Conservation (phyloP, 192 early-diverging fungal genomes). For the Rhizophagus prolifer region DNA sequence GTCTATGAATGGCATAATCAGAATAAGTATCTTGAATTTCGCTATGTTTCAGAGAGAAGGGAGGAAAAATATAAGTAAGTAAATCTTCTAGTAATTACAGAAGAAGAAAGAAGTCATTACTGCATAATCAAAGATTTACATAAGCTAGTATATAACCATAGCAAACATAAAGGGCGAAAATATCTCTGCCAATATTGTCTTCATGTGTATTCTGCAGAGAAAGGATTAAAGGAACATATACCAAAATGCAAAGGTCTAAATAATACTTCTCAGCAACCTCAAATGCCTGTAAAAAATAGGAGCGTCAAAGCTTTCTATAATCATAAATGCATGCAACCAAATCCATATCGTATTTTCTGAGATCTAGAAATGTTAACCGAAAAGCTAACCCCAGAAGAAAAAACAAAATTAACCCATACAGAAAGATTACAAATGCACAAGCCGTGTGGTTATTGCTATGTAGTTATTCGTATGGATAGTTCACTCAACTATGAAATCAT, state of each 20-base stretch:
- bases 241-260: constrained; percentile 1
- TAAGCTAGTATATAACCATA: constrained; percentile 19
- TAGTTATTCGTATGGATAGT: constrained; percentile 18
- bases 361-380: constrained; percentile 3
- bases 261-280: background rate
- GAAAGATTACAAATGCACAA: background rate
- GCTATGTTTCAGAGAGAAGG: too few species aligned
- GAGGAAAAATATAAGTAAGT: too few species aligned
- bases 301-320: too few species aligned
- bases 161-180: constrained; percentile 18
- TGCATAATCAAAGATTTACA: constrained; percentile 23
- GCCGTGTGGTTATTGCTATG: background rate
- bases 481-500: constrained; percentile 2
- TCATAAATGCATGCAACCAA: constrained; percentile 25
- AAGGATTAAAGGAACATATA: background rate
- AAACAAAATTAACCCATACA: constrained; percentile 1
- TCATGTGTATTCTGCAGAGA: constrained; percentile 9
- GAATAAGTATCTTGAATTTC: too few species aligned
- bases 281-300: background rate
- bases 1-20: too few species aligned
- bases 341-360: constrained; percentile 14
- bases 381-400: constrained; percentile 19
- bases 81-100: too few species aligned
- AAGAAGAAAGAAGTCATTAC: background rate
- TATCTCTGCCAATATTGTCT: constrained; percentile 21